Evolutionary conservation across 2,329 filamentous ascomycete genomes (phyloP).

Genomic region (Endocalyx cinctus): DNA sequence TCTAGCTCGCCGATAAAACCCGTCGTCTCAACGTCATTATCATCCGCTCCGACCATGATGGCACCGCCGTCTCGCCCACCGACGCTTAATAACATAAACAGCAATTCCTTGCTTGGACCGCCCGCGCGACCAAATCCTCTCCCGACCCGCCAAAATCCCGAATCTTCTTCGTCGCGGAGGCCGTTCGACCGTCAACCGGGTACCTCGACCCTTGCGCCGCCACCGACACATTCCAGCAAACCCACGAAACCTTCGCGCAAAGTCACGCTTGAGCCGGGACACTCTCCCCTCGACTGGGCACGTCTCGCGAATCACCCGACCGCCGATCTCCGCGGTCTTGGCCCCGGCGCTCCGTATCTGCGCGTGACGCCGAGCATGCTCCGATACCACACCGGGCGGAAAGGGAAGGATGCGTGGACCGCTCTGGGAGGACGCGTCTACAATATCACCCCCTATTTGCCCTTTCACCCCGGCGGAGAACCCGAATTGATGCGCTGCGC

Average conservation of each 20-base stretch:
- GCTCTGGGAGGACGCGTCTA: constrained; percentile 87
- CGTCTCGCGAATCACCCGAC: constrained; percentile 60
- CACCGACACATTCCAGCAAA: constrained; percentile 48
- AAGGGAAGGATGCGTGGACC: constrained; percentile 85
- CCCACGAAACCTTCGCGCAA: constrained; percentile 59
- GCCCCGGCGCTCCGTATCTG: constrained; percentile 49
- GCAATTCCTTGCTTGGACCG: constrained; percentile 16
- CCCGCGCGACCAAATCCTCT: constrained; percentile 29
- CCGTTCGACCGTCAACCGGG: constrained; percentile 23
- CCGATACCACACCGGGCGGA: constrained; percentile 72
- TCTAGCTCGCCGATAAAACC: constrained; percentile 1
- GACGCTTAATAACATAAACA: constrained; percentile 15
- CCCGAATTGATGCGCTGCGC: constrained; percentile 65
- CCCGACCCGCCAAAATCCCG: constrained; percentile 41
- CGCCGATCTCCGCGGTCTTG: constrained; percentile 62
- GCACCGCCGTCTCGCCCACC: constrained; percentile 20
- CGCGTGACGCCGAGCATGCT: constrained; percentile 81
- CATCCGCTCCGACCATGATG: constrained; percentile 10
- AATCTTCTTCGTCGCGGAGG: no score
- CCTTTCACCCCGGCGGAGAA: constrained; percentile 85
- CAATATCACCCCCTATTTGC: constrained; percentile 84
- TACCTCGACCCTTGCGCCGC: constrained; percentile 45
- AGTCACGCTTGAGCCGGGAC: constrained; percentile 80
- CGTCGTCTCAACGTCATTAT: constrained; percentile 7
- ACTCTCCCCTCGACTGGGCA: constrained; percentile 96